phyloP scores from a whole-genome alignment of 2,329 filamentous ascomycete species.

The Pseudogymnoascus sp. region DNA sequence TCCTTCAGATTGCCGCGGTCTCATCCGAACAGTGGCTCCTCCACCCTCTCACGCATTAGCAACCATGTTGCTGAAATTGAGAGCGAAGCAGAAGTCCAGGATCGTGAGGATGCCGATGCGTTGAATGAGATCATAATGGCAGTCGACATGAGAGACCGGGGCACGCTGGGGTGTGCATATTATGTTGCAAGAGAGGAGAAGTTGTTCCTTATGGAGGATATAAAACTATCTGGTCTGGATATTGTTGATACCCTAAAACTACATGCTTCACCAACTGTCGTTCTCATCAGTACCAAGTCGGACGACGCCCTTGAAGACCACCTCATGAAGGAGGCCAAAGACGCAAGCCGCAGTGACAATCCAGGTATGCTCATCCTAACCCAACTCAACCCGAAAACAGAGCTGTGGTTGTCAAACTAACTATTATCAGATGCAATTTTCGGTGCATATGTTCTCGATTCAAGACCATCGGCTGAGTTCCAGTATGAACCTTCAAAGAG shows the following conservation, averaged over 20 bases:
- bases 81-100: constrained; percentile 26
- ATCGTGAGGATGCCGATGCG: constrained; percentile 38
- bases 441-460: constrained; percentile 49
- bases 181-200: constrained; percentile 63
- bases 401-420: neutral
- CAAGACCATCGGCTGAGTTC: constrained; percentile 66
- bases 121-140: constrained; percentile 70
- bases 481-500: constrained; percentile 55
- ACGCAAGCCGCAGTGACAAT: constrained; percentile 16
- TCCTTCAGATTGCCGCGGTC: constrained; percentile 15
- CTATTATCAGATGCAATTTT: constrained; percentile 28
- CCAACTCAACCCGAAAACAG: neutral
- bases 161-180: constrained; percentile 74
- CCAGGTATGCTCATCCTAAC: neutral
- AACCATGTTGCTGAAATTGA: constrained; percentile 15
- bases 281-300: constrained; percentile 38
- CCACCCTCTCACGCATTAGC: neutral
- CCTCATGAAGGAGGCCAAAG: constrained; percentile 24
- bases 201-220: constrained; percentile 70
- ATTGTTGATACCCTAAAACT: constrained; percentile 53
- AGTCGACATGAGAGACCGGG: constrained; percentile 62
- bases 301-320: constrained; percentile 26
- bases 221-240: constrained; percentile 59
- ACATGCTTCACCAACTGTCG: constrained; percentile 45
- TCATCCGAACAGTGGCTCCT: constrained; percentile 2